Conservation (phyloP, 768 basidiomycete species). For the Boletus reticuloceps region DNA sequence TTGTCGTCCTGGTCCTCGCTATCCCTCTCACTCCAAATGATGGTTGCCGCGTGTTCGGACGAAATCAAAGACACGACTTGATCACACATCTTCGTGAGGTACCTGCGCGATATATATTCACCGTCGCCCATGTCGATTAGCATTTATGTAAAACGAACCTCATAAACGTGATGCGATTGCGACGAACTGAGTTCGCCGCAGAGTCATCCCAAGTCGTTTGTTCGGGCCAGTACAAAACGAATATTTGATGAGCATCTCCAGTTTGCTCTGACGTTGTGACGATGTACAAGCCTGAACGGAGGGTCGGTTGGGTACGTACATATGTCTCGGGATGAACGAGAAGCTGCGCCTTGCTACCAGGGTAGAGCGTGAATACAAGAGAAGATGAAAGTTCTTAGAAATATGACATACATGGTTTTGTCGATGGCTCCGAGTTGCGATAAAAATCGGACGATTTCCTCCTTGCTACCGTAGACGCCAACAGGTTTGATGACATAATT, state of each 20-base stretch:
- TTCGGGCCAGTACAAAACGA: conserved; percentile 63
- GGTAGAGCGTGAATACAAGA: neutral
- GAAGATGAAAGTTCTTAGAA: neutral
- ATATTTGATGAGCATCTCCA: conserved; percentile 27
- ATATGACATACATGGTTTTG: conserved; percentile 36
- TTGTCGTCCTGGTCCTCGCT: conserved; percentile 24
- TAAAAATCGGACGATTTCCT: conserved; percentile 48
- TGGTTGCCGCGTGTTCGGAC: conserved; percentile 40
- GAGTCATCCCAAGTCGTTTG: conserved; percentile 56
- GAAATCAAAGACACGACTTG: conserved; percentile 53
- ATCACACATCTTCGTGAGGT: conserved; percentile 58
- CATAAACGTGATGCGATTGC: conserved; percentile 62
- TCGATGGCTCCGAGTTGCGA: conserved; percentile 35
- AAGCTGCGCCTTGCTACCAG: conserved; percentile 13
- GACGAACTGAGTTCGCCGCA: conserved; percentile 40
- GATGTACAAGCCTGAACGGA: conserved; percentile 24
- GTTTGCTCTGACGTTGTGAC: conserved; percentile 4
- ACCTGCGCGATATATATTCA: conserved; percentile 33
- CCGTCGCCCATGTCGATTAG: neutral
- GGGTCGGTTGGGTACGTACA: conserved; percentile 5
- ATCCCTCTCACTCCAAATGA: conserved; percentile 44
- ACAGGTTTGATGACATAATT: conserved; percentile 43
- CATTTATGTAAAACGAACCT: conserved; percentile 34
- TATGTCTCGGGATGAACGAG: conserved; percentile 8
- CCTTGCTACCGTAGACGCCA: conserved; percentile 57